Percentiles rank a stretch among this genome's conserved stretches.
Conservation (phyloP, 768 basidiomycete species). For the Termitomyces sp. region DNA sequence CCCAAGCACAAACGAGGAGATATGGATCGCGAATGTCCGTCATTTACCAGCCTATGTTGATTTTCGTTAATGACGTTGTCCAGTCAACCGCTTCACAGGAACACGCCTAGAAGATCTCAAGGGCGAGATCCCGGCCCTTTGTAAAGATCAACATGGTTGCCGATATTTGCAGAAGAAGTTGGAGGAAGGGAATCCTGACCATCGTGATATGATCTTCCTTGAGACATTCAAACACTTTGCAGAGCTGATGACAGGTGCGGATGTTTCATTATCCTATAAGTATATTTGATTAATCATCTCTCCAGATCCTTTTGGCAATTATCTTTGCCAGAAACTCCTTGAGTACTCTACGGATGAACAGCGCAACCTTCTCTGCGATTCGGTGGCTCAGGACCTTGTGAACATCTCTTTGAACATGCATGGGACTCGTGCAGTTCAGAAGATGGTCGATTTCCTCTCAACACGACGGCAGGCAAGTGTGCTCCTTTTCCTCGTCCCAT, state of each 20-base stretch:
- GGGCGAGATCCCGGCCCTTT: constrained; percentile 89
- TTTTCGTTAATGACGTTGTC: constrained; percentile 6
- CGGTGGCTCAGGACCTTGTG: constrained; percentile 95
- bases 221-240: constrained; percentile 98
- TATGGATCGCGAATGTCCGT: constrained; percentile 79
- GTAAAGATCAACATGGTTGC: constrained; percentile 99
- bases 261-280: constrained; percentile 1
- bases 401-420: constrained; percentile 99
- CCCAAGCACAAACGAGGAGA: constrained; percentile 95
- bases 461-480: constrained; percentile 85
- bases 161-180: constrained; percentile 98
- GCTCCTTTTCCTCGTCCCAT: constrained; percentile 23
- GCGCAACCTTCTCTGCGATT: constrained; percentile 94
- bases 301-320: constrained; percentile 96
- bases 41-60: background rate
- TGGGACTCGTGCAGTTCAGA: constrained; percentile 98
- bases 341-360: constrained; percentile 98
- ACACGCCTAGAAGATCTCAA: constrained; percentile 93
- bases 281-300: background rate
- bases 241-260: constrained; percentile 92
- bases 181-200: constrained; percentile 92
- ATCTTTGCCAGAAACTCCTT: constrained; percentile 95
- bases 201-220: constrained; percentile 98
- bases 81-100: constrained; percentile 96
- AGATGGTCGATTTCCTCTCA: constrained; percentile 99